Conservation (phyloP, 805 yeast species). For the Pichia exigua region DNA sequence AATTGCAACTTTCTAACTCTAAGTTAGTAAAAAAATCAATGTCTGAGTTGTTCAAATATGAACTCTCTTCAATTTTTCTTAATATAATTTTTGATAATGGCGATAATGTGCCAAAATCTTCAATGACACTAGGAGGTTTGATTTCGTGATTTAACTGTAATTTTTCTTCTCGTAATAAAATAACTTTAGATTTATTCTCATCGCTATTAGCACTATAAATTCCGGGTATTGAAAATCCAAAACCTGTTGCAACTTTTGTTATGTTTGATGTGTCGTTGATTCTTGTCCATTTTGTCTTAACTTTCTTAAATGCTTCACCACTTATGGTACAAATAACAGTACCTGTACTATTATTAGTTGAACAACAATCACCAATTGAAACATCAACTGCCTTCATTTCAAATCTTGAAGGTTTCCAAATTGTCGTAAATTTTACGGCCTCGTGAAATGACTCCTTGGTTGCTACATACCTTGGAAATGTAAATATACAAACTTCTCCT, state of each 20-base stretch:
- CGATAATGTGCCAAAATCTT: constrained; percentile 50
- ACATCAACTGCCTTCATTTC: constrained; percentile 58
- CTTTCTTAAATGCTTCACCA: constrained; percentile 53
- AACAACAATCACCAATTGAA: constrained; percentile 62
- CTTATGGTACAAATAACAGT: constrained; percentile 57
- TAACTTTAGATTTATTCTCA: constrained; percentile 55
- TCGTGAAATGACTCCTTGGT: constrained; percentile 32
- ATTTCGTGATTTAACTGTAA: constrained; percentile 51
- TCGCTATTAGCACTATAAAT: constrained; percentile 40
- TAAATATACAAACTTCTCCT: constrained; percentile 48
- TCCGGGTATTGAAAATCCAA: constrained; percentile 6
- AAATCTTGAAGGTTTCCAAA: constrained; percentile 58
- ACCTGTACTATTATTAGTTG: constrained; percentile 18
- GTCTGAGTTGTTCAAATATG: not conserved
- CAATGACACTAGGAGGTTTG: constrained; percentile 36
- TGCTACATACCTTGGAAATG: constrained; percentile 19
- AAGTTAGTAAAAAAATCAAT: not conserved
- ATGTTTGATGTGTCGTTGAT: constrained; percentile 38
- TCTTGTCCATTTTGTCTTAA: constrained; percentile 21
- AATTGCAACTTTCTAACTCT: not conserved
- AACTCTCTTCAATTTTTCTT: not conserved
- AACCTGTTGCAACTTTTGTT: constrained; percentile 9
- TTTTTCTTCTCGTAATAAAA: constrained; percentile 56
- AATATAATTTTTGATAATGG: constrained; percentile 27
- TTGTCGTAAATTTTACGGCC: constrained; percentile 35